A percentile compares a stretch with the other conserved stretches of the same genome.
phyloP scores from a whole-genome alignment of 768 basidiomycete species.

The Mycena maculata region DNA sequence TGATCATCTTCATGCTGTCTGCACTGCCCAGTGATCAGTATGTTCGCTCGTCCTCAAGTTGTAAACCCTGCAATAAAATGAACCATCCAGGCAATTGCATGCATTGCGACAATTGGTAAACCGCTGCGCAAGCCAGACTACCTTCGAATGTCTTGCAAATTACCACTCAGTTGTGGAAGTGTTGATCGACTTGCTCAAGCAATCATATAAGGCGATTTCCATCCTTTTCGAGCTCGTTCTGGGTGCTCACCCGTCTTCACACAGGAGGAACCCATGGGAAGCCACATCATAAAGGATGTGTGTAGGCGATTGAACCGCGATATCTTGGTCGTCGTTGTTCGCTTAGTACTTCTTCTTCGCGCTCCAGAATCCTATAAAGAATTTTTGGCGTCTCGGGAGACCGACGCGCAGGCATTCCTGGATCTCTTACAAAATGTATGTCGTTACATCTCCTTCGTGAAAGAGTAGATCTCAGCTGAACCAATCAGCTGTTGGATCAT shows the following conservation, averaged over 20 bases:
- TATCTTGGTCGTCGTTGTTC: background rate
- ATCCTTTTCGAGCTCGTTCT: background rate
- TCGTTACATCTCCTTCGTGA: background rate
- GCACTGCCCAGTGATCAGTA: background rate
- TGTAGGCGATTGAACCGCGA: background rate
- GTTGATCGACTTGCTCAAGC: background rate
- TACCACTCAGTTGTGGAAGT: background rate
- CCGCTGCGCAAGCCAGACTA: background rate
- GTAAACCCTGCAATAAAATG: background rate
- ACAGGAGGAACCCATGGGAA: conserved; percentile 13
- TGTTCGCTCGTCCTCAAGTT: background rate
- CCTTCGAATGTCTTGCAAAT: conserved; percentile 2
- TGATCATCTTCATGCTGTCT: background rate
- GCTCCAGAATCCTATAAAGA: conserved; percentile 1
- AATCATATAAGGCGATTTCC: background rate
- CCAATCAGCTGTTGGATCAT: conserved; percentile 12
- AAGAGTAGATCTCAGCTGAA: background rate
- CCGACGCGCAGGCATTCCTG: conserved; percentile 1
- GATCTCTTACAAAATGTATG: conserved; percentile 29
- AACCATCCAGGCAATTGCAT: background rate
- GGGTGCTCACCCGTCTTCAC: background rate
- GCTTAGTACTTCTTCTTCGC: background rate
- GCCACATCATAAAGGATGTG: background rate
- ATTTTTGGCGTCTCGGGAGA: background rate
- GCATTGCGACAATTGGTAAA: background rate